Conservation (phyloP, 2,329 filamentous ascomycete species). For the Dothideomycetes sp. region DNA sequence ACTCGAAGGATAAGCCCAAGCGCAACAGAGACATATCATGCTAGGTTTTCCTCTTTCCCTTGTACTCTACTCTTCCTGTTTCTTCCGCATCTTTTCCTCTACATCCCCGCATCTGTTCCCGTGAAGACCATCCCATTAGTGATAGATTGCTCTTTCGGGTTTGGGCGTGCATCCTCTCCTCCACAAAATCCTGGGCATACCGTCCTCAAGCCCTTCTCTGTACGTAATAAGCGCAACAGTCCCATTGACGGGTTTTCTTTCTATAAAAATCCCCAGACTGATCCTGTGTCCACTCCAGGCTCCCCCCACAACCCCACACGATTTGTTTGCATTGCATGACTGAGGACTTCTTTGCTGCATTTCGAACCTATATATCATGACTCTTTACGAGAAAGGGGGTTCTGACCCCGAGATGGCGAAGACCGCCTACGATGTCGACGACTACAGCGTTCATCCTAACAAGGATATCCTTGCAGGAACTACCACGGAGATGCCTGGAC, state of each 20-base stretch:
- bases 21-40: too few relatives aligned
- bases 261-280: slow-evolving; percentile 1
- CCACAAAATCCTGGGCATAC: slow-evolving; percentile 4
- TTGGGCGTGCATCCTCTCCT: not conserved
- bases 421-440: slow-evolving; percentile 1
- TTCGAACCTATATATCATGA: slow-evolving; percentile 2
- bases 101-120: too few relatives aligned
- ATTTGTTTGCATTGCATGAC: too few relatives aligned
- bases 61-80: too few relatives aligned
- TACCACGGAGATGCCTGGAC: slow-evolving; percentile 7
- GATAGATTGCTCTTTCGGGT: slow-evolving; percentile 12
- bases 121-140: slow-evolving; percentile 8
- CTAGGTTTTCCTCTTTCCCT: too few relatives aligned
- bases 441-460: not conserved
- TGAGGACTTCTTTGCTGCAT: not conserved
- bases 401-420: slow-evolving; percentile 11
- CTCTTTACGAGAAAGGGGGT: slow-evolving; percentile 5
- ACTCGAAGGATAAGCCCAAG: too few relatives aligned
- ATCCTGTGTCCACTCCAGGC: slow-evolving; percentile 8
- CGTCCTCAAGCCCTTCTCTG: not conserved
- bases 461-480: slow-evolving; percentile 8
- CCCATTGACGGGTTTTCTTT: not conserved
- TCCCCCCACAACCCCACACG: slow-evolving; percentile 8
- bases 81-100: too few relatives aligned
- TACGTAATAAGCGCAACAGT: slow-evolving; percentile 5